phyloP scores from a whole-genome alignment of 495 filamentous ascomycete genomes.

The Terfezia boudieri region DNA sequence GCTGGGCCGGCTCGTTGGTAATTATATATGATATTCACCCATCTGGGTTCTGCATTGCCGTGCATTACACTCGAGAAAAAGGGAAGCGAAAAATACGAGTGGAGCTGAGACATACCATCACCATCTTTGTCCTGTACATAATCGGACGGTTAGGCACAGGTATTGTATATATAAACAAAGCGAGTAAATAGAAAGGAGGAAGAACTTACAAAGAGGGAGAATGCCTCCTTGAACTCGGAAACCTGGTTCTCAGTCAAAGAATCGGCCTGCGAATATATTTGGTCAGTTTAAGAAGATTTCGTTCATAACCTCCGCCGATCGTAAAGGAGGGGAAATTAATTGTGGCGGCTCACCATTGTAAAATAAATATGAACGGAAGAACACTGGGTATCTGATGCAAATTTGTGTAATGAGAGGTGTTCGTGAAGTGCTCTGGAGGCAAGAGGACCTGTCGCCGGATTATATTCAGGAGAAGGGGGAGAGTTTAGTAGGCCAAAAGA shows the following conservation, averaged over 20 bases:
- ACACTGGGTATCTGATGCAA: background rate
- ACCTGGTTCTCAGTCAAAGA: conserved; percentile 97
- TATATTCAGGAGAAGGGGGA: background rate
- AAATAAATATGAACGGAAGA: background rate
- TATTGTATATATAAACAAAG: background rate
- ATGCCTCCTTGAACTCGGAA: conserved; percentile 99
- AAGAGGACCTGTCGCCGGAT: background rate
- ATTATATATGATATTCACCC: background rate
- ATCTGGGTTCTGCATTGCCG: background rate
- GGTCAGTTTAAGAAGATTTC: conserved; percentile 4
- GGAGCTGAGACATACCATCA: conserved; percentile 56
- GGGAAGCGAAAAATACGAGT: too few species aligned
- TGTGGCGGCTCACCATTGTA: background rate
- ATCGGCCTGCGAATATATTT: conserved; percentile 41
- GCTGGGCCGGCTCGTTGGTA: background rate
- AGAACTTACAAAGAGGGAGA: conserved; percentile 91
- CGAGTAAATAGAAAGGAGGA: background rate
- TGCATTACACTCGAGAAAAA: too few species aligned
- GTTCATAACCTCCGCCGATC: conserved; percentile 3
- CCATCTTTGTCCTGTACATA: conserved; percentile 84
- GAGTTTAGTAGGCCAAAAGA: background rate
- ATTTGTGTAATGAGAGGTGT: background rate
- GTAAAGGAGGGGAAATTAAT: background rate
- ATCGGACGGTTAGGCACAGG: background rate
- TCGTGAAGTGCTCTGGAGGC: background rate